Evolutionary conservation across 1,139 yeast species (phyloP).

Genomic region (Trichomonascaceae sp.): DNA sequence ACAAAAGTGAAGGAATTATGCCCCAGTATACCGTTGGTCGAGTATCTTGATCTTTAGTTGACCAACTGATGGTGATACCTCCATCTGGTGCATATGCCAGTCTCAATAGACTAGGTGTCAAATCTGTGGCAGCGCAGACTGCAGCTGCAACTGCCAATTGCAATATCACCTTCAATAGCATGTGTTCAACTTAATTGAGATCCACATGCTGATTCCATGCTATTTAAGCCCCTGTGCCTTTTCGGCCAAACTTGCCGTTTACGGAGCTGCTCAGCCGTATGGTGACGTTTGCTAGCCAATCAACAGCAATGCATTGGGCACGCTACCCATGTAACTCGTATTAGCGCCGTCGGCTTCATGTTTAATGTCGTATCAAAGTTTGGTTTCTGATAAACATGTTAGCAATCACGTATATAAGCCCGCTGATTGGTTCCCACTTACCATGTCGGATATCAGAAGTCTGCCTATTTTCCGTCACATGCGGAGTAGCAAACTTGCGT

Average conservation of each 20-base stretch:
- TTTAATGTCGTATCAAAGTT: background rate
- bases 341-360: background rate
- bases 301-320: background rate
- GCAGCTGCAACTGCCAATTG: background rate
- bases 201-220: background rate
- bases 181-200: background rate
- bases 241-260: background rate
- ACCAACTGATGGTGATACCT: slow-evolving; percentile 14
- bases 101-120: slow-evolving; percentile 10
- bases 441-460: background rate
- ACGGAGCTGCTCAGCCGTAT: background rate
- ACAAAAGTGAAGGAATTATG: slow-evolving; percentile 2
- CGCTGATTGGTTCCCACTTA: background rate
- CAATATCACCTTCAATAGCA: background rate
- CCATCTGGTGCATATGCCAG: slow-evolving; percentile 13
- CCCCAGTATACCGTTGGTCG: slow-evolving; percentile 14
- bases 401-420: background rate
- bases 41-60: slow-evolving; percentile 7
- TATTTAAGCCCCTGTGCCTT: background rate
- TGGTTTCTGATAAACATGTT: background rate
- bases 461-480: background rate
- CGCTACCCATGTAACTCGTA: background rate
- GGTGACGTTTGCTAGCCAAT: background rate
- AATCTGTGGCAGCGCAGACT: slow-evolving; percentile 10
- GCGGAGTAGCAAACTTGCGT: slow-evolving; percentile 13